Evolutionary conservation across 805 yeast genomes (phyloP).

Genomic region (Candida fluviatilis): DNA sequence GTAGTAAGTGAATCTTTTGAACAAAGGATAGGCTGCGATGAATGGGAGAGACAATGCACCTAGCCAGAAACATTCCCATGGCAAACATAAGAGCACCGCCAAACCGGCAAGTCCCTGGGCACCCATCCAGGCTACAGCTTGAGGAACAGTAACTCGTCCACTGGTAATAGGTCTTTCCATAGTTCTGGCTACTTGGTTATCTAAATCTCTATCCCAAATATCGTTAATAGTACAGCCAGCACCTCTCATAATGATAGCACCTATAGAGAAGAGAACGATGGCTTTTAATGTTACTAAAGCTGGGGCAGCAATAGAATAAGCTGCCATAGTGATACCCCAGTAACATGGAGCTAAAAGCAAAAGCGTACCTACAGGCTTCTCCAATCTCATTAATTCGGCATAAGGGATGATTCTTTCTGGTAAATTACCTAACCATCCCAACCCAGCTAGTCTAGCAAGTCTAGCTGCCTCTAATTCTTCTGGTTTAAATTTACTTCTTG

Average conservation of each 20-base stretch:
- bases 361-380: constrained; percentile 95
- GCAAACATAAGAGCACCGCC: constrained; percentile 66
- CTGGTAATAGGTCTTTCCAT: constrained; percentile 90
- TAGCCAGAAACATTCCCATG: constrained; percentile 73
- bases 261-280: constrained; percentile 70
- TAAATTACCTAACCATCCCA: constrained; percentile 50
- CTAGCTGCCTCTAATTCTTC: constrained; percentile 50
- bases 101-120: constrained; percentile 75
- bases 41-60: constrained; percentile 80
- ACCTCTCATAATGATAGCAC: constrained; percentile 90
- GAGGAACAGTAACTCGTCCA: constrained; percentile 66
- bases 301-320: constrained; percentile 68
- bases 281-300: constrained; percentile 56
- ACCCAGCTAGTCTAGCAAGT: constrained; percentile 41
- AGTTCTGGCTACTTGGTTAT: constrained; percentile 82
- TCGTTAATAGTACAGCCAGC: constrained; percentile 98
- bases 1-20: constrained; percentile 91
- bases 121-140: constrained; percentile 67
- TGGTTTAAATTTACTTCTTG: constrained; percentile 20
- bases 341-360: constrained; percentile 77
- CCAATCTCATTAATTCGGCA: constrained; percentile 87
- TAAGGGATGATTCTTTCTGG: constrained; percentile 82
- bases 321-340: constrained; percentile 93
- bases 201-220: constrained; percentile 77
- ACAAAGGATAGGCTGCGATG: constrained; percentile 85